phyloP scores from a whole-genome alignment of 352 stramenopile genomes.

The Globisporangium solare region DNA sequence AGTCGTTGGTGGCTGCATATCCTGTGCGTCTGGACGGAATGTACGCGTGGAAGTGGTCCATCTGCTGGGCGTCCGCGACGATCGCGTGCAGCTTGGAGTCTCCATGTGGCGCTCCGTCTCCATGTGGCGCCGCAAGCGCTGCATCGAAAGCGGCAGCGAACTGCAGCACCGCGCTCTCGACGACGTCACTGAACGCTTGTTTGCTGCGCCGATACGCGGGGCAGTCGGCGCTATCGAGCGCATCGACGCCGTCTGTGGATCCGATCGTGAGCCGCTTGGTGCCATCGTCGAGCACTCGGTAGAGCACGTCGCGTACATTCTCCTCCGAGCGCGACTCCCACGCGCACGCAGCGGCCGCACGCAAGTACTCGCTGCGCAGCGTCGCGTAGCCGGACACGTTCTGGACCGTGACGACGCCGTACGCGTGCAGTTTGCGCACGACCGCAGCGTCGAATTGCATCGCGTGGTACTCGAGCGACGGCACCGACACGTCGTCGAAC shows the following conservation, averaged over 20 bases:
- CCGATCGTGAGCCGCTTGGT: conserved; percentile 18
- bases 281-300: conserved; percentile 14
- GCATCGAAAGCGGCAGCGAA: conserved; percentile 14
- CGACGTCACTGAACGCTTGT: conserved; percentile 12
- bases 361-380: conserved; percentile 10
- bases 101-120: background rate
- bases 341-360: conserved; percentile 8
- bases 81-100: conserved; percentile 8
- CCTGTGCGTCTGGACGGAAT: conserved; percentile 1
- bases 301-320: conserved; percentile 6
- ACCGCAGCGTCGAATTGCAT: conserved; percentile 5
- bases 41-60: conserved; percentile 24
- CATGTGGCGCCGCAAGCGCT: background rate
- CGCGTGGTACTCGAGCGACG: conserved; percentile 10
- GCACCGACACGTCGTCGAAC: conserved; percentile 2
- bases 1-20: background rate
- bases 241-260: conserved; percentile 11
- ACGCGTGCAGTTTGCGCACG: conserved; percentile 8
- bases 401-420: conserved; percentile 15
- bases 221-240: conserved; percentile 4
- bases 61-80: conserved; percentile 7
- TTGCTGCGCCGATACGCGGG: conserved; percentile 14
- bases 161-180: conserved; percentile 4
- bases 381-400: conserved; percentile 8
- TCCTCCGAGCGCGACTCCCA: background rate